Base-by-base conservation (phyloP, 2,329 filamentous ascomycete species). In the Claviceps citrina region DNA sequence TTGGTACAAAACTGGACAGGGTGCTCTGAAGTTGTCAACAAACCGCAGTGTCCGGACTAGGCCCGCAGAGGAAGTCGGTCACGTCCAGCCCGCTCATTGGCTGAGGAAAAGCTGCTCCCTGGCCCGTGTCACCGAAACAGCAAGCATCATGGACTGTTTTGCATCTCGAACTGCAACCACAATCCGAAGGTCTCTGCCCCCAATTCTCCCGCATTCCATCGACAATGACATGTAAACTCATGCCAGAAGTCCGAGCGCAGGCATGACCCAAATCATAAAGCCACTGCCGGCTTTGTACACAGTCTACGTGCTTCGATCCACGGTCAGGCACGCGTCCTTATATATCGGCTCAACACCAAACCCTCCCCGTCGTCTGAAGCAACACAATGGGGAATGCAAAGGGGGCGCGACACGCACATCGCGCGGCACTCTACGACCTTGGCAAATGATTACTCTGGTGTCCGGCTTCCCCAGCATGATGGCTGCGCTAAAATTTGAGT, bases 281-380 rank as follows among this genome's bases (percentile, higher is more conserved):
- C 77, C 69, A 0, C 84, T 96, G 18, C 89, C 89, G 8, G 79
- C 87, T 1, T 80, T 95, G 47, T 96, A 96, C 56, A 85, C 84
- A 49, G 93, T 91, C 55, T 96, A 98, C 57, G 73, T 96, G 13
- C 73, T 96, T 27, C 81, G 87, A 16, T 95, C 89, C 0, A 86
- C 79, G 1, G 70, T 86, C 8, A 71, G 75, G 34, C 77, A 76
- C 54, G 69, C 72, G 22, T 76, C 72, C 2, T 69, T 89, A 22
- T 98, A 98, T 59, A 81, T 96, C 40, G 91, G 91, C 39, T 93
- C 84, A 32, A 96, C 91, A 1, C 87, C 87, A 0, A 78, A 95
- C 54, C 89, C 91, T 31, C 76, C 78, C 1, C 73, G 89, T 43
- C 81, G 91, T 12, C 68, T 96, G 19, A 78, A 76, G 45, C 91